phyloP scores from a whole-genome alignment of 2,329 filamentous ascomycete species.

The Fusarium sp. region DNA sequence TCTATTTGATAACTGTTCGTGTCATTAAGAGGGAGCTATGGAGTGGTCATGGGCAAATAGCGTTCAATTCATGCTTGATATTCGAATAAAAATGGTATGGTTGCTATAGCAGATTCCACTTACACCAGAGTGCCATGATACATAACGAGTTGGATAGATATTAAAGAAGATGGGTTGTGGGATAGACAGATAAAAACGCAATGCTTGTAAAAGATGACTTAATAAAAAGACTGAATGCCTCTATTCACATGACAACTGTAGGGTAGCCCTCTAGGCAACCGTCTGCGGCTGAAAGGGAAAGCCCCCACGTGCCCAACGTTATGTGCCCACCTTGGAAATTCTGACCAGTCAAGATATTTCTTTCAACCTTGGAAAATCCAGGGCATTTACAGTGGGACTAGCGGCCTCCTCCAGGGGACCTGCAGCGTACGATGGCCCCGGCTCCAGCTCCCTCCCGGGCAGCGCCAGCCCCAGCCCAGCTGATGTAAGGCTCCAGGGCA shows the following conservation, averaged over 20 bases:
- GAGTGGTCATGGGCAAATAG: rapidly evolving
- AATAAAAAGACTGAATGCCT: not conserved
- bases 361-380: not conserved
- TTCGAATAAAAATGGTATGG: not conserved
- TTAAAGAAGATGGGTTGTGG: not conserved
- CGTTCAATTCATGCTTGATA: not conserved
- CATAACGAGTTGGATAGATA: not conserved
- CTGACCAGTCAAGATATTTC: constrained; percentile 16
- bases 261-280: constrained; percentile 16
- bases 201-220: not conserved
- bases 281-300: constrained; percentile 33
- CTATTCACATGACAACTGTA: not conserved
- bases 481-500: constrained; percentile 31
- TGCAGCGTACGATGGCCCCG: constrained; percentile 9
- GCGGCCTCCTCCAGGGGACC: constrained; percentile 28
- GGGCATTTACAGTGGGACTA: constrained; percentile 20
- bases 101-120: not conserved
- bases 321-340: constrained; percentile 12
- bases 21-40: not conserved
- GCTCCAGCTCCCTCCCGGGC: not conserved
- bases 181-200: not conserved
- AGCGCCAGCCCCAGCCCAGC: not conserved
- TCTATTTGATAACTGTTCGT: constrained; percentile 17
- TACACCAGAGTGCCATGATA: not conserved
- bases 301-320: constrained; percentile 35